These are phyloP conservation scores for Mucuna pruriens DNA, from an alignment of 306 rosid genomes.

Conservation along the genomic window DNA sequence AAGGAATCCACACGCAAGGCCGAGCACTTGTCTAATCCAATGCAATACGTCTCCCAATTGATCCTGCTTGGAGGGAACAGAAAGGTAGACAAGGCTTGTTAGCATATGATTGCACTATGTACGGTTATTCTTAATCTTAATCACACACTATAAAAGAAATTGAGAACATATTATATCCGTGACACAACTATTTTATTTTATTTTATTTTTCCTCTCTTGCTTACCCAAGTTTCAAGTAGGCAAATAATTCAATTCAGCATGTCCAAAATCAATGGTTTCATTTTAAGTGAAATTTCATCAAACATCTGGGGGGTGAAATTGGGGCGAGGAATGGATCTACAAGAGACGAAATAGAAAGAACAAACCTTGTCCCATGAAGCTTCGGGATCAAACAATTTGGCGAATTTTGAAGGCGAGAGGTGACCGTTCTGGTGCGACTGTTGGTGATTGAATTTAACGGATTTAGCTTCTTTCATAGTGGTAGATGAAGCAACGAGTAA, in stretches of 20 bases:
- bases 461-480: slow-evolving; percentile 91
- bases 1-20: slow-evolving; percentile 72
- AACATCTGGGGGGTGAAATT: background rate
- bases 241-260: background rate
- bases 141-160: background rate
- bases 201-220: background rate
- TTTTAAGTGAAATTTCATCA: background rate
- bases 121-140: background rate
- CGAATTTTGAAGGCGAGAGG: slow-evolving; percentile 85
- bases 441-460: slow-evolving; percentile 60
- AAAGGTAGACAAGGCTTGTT: background rate
- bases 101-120: background rate
- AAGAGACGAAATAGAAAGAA: background rate
- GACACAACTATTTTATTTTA: background rate
- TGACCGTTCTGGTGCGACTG: slow-evolving; percentile 88
- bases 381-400: slow-evolving; percentile 94
- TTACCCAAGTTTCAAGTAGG: background rate
- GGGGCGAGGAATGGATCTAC: slow-evolving; percentile 14
- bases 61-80: slow-evolving; percentile 57
- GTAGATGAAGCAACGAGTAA: background rate
- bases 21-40: slow-evolving; percentile 92
- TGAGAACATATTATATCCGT: background rate
- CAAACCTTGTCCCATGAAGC: slow-evolving; percentile 99
- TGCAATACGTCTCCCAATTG: slow-evolving; percentile 97
- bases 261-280: background rate